Conservation (phyloP, 805 yeast species). For the Teunomyces stri region DNA sequence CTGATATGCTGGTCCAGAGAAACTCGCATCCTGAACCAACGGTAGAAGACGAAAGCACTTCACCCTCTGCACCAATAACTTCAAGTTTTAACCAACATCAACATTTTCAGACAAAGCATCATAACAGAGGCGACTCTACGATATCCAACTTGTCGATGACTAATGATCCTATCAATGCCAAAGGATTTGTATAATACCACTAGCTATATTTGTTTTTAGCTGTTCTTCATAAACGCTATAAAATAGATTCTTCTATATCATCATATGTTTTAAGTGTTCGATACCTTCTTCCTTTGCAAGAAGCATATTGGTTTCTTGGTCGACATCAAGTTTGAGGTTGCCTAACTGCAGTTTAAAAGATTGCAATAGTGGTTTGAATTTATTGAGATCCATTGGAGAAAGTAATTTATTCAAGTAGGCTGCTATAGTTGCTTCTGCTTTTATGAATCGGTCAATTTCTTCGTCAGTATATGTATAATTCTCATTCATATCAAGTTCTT, state of each 20-base stretch:
- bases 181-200: constrained; percentile 19
- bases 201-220: neutral
- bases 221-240: constrained; percentile 1
- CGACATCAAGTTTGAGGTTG: neutral
- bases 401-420: constrained; percentile 9
- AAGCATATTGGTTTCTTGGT: neutral
- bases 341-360: neutral
- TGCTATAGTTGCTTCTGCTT: constrained; percentile 15
- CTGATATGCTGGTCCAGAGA: constrained; percentile 19
- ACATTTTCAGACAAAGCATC: constrained; percentile 14
- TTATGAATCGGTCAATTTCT: constrained; percentile 36
- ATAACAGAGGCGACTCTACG: constrained; percentile 25
- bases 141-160: constrained; percentile 16
- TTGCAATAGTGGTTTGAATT: neutral
- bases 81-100: constrained; percentile 8
- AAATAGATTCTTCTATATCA: neutral
- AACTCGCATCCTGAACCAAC: neutral
- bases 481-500: constrained; percentile 49
- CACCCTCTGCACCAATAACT: constrained; percentile 9
- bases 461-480: constrained; percentile 38
- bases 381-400: constrained; percentile 8
- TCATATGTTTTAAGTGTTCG: neutral
- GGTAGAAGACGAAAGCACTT: constrained; percentile 11
- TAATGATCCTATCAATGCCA: constrained; percentile 25
- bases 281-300: neutral